Percentiles rank a stretch among this genome's conserved stretches.
phyloP scores from a whole-genome alignment of 345 rosid genomes.

The Murraya koenigii region DNA sequence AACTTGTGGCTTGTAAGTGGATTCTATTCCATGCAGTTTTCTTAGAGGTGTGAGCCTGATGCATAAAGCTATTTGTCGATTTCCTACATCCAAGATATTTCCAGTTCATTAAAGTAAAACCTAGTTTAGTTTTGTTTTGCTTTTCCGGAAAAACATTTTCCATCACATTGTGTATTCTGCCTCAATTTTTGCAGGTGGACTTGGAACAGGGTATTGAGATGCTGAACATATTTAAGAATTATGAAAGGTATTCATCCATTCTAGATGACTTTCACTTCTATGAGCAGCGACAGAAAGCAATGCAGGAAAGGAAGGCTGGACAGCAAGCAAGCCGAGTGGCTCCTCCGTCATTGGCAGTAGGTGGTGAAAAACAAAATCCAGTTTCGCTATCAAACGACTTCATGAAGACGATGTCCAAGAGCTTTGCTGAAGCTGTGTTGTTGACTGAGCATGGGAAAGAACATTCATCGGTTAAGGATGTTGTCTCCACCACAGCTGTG shows the following conservation, averaged over 20 bases:
- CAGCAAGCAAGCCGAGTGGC: slow-evolving; percentile 34
- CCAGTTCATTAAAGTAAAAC: background rate
- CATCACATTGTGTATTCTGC: background rate
- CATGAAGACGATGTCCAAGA: slow-evolving; percentile 51
- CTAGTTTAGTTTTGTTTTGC: background rate
- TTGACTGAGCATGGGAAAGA: slow-evolving; percentile 21
- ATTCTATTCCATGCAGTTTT: background rate
- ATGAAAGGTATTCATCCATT: slow-evolving; percentile 52
- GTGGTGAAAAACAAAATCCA: slow-evolving; percentile 18
- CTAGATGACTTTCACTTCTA: slow-evolving; percentile 77
- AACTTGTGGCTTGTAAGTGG: background rate
- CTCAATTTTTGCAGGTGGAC: slow-evolving; percentile 46
- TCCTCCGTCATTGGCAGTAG: slow-evolving; percentile 16
- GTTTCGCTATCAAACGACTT: slow-evolving; percentile 32
- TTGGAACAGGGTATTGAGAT: slow-evolving; percentile 68
- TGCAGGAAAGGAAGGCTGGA: slow-evolving; percentile 63
- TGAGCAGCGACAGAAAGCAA: slow-evolving; percentile 71
- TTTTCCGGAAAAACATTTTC: background rate
- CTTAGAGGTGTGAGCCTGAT: background rate
- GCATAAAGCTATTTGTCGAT: background rate
- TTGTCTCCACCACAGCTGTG: slow-evolving; percentile 1
- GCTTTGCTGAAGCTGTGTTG: slow-evolving; percentile 56
- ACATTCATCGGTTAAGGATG: slow-evolving; percentile 3
- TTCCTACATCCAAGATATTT: background rate
- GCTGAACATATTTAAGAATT: slow-evolving; percentile 53